Conservation (phyloP, 441 rosid genomes). For the Gossypium aridum region DNA sequence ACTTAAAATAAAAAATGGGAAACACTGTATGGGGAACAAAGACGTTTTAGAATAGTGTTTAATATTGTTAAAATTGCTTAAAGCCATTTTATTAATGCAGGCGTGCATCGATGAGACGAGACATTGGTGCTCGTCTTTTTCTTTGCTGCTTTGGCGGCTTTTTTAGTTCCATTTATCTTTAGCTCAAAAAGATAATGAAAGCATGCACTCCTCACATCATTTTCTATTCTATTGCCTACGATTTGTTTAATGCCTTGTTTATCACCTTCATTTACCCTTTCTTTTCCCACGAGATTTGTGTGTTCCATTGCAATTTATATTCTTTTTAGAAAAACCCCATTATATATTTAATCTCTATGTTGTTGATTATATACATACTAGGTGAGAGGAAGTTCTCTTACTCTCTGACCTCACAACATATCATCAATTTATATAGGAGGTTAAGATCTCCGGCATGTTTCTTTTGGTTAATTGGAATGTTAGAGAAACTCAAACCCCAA, state of each 20-base stretch:
- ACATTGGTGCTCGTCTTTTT: constrained; percentile 26
- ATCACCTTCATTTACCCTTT: background rate
- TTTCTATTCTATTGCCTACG: background rate
- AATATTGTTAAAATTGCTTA: background rate
- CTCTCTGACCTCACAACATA: too few relatives aligned
- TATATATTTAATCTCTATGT: background rate
- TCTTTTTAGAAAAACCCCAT: background rate
- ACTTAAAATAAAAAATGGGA: constrained; percentile 15
- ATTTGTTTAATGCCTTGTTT: background rate
- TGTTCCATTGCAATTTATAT: background rate
- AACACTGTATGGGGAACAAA: constrained; percentile 13
- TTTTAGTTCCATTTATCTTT: background rate
- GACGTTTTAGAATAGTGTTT: background rate
- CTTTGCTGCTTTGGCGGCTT: constrained; percentile 25
- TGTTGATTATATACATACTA: too few relatives aligned
- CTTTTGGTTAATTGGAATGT: too few relatives aligned
- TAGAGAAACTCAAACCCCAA: too few relatives aligned
- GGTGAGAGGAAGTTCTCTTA: too few relatives aligned
- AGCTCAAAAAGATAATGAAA: background rate
- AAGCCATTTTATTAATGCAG: constrained; percentile 10
- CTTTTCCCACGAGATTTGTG: constrained; percentile 4
- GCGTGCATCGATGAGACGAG: constrained; percentile 35
- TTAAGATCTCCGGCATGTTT: too few relatives aligned
- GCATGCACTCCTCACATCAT: background rate
- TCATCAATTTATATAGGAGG: too few relatives aligned